A percentile compares a stretch with the other conserved stretches of the same genome.
Conservation (phyloP, 2,329 filamentous ascomycete species). For the Periconia sp. region DNA sequence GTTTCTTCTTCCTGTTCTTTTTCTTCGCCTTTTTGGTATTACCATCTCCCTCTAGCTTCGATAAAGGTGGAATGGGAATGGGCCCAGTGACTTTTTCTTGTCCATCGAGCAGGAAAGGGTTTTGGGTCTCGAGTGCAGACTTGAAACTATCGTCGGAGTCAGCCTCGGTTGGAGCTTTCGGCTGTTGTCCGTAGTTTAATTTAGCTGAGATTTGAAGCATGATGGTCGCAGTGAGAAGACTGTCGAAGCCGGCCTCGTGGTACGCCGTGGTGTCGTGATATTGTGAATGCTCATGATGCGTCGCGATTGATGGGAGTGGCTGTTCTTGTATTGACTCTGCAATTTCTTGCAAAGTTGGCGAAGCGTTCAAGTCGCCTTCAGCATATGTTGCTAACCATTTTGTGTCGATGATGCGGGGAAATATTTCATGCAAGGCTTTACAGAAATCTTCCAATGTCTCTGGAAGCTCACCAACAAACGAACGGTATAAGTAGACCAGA, state of each 20-base stretch:
- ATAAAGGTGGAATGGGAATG: slow-evolving; percentile 16
- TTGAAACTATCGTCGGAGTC: slow-evolving; percentile 10
- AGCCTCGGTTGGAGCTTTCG: slow-evolving; percentile 16
- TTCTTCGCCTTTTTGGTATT: slow-evolving; percentile 9
- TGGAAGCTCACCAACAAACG: slow-evolving; percentile 62
- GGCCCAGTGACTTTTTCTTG: slow-evolving; percentile 18
- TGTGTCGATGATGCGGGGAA: slow-evolving; percentile 62
- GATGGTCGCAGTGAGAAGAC: slow-evolving; percentile 61
- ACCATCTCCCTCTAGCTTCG: not conserved
- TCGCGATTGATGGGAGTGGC: slow-evolving; percentile 46
- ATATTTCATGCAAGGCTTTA: slow-evolving; percentile 53
- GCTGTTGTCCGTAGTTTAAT: slow-evolving; percentile 24
- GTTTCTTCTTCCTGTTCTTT: slow-evolving; percentile 7
- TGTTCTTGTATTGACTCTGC: slow-evolving; percentile 46
- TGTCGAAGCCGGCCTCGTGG: slow-evolving; percentile 67
- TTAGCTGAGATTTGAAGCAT: slow-evolving; percentile 59
- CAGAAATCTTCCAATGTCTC: slow-evolving; percentile 57
- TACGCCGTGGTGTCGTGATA: slow-evolving; percentile 46
- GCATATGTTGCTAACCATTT: slow-evolving; percentile 65
- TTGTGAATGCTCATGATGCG: slow-evolving; percentile 37
- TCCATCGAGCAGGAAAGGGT: slow-evolving; percentile 14
- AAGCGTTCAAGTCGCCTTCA: slow-evolving; percentile 54
- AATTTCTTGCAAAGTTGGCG: slow-evolving; percentile 53
- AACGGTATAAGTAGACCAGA: slow-evolving; percentile 64
- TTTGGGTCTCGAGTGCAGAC: slow-evolving; percentile 11